Conservation (phyloP, 208 protist genomes). For the Crithidia fasciculata region DNA sequence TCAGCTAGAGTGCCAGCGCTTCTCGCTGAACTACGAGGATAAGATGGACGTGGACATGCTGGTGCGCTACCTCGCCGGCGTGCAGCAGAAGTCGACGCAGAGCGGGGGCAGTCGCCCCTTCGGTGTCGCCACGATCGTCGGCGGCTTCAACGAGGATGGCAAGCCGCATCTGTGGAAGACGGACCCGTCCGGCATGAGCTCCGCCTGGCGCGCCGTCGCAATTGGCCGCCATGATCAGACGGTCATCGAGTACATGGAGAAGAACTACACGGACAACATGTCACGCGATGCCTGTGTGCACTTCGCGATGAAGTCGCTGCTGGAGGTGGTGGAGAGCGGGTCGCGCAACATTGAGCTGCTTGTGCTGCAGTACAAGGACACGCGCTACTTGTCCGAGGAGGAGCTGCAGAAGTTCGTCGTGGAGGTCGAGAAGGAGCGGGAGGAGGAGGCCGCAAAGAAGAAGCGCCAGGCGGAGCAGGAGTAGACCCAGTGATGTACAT, state of each 20-base stretch:
- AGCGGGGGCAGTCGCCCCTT: slow-evolving; percentile 98
- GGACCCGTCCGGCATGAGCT: slow-evolving; percentile 87
- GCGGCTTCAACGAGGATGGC: slow-evolving; percentile 98
- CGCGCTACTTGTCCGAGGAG: slow-evolving; percentile 74
- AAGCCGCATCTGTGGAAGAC: slow-evolving; percentile 93
- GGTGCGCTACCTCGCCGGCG: slow-evolving; percentile 96
- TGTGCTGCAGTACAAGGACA: slow-evolving; percentile 72
- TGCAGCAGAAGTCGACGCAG: slow-evolving; percentile 99
- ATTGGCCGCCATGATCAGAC: slow-evolving; percentile 97
- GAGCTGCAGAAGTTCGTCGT: slow-evolving; percentile 83
- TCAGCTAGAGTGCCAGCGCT: slow-evolving; percentile 98
- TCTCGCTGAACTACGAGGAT: slow-evolving; percentile 99
- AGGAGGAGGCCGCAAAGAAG: slow-evolving; percentile 84
- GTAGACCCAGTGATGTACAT: slow-evolving; percentile 17
- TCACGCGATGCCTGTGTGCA: slow-evolving; percentile 94
- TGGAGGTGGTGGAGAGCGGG: slow-evolving; percentile 97
- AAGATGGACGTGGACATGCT: slow-evolving; percentile 97
- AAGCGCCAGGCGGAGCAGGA: slow-evolving; percentile 85
- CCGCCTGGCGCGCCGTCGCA: slow-evolving; percentile 79
- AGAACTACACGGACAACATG: slow-evolving; percentile 96
- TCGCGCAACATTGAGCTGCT: slow-evolving; percentile 92
- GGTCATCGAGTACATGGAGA: slow-evolving; percentile 99
- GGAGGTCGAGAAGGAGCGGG: slow-evolving; percentile 88
- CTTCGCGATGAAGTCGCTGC: slow-evolving; percentile 97
- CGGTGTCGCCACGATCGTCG: slow-evolving; percentile 99